phyloP scores from a whole-genome alignment of 129 eudicot species.

The Rutidosis leptorrhynchoides region DNA sequence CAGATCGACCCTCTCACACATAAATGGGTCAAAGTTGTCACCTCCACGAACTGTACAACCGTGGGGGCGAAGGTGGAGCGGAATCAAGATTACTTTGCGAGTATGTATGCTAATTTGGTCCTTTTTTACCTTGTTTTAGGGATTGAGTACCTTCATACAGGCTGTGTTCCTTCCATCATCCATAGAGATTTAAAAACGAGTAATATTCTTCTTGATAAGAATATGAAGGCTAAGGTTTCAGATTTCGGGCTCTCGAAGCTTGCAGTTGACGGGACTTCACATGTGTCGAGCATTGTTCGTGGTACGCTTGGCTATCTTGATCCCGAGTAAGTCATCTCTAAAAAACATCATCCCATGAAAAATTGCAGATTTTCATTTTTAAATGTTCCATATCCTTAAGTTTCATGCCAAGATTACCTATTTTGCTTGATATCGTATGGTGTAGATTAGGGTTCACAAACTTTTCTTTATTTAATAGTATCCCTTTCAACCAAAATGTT shows the following conservation, averaged over 20 bases:
- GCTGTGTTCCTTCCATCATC: conserved; percentile 94
- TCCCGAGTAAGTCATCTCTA: conserved; percentile 69
- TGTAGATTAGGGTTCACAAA: background rate
- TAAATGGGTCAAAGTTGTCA: background rate
- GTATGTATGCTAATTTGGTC: background rate
- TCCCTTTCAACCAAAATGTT: too few species aligned
- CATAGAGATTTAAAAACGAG: conserved; percentile 95
- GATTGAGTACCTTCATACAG: conserved; percentile 95
- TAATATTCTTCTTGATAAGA: conserved; percentile 91
- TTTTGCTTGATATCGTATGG: conserved; percentile 8
- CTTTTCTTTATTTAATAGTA: background rate
- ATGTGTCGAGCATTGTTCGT: conserved; percentile 94
- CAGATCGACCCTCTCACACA: background rate
- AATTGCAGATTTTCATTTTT: background rate
- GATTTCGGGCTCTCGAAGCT: conserved; percentile 99
- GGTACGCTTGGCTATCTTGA: conserved; percentile 98
- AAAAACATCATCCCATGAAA: background rate
- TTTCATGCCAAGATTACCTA: conserved; percentile 1
- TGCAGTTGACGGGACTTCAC: conserved; percentile 92
- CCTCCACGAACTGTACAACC: background rate
- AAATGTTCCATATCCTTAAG: background rate
- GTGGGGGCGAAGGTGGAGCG: background rate
- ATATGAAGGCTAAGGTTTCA: conserved; percentile 94
- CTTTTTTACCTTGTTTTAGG: conserved; percentile 48
- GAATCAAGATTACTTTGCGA: background rate